Base-by-base conservation (phyloP, 2,329 filamentous ascomycete genomes). In the Knoxdaviesia capensis region DNA sequence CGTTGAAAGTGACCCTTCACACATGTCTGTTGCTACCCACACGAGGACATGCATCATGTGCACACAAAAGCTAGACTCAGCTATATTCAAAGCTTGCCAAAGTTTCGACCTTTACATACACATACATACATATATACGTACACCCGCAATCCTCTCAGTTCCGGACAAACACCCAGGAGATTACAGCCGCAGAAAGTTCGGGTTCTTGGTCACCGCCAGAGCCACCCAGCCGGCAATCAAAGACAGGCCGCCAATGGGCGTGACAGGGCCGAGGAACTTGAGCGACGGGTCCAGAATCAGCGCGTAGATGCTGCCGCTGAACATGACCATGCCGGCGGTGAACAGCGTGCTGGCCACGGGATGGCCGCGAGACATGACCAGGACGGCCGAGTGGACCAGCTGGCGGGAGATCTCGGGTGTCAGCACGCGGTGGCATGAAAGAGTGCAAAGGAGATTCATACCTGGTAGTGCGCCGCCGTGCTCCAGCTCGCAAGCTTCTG, bases 381-480 rank as follows among this genome's bases (percentile, higher is more conserved):
- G 57, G 36, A 69, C 69, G 32, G 68, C 62, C 9, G 72, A 71
- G 59, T 80, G 76, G 39, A 77, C 58, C 38, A 80, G 64, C 74
- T 80, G 50, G 36, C 20, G 20, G 20, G 20, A 20, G 20, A 20
- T 20, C 40, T 41, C 31, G 3, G 7, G 6, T 38, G 30, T 29
- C 28, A 34, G 38, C 29, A 11, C 5, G 33, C 9, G 8, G 31
- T 5, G 32, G 34, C 4, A 8, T 5, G 32, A 47, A 35, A 38
- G 9, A 6, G 11, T 3, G 20, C 20, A 20, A 3, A 34, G 31
- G 36, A 28, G 30, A 43, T 5, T 40, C 31, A 39, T 56, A 77
- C 74, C 59, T 79, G 75, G 50, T 80, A 81, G 36, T 80, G 74
- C 3, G 76, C 75, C 2, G 75, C 77, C 0, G 75, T 80, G 7